Evolutionary conservation across 2,329 filamentous ascomycete genomes (phyloP).

Genomic region (Alternaria angustiovoidea): DNA sequence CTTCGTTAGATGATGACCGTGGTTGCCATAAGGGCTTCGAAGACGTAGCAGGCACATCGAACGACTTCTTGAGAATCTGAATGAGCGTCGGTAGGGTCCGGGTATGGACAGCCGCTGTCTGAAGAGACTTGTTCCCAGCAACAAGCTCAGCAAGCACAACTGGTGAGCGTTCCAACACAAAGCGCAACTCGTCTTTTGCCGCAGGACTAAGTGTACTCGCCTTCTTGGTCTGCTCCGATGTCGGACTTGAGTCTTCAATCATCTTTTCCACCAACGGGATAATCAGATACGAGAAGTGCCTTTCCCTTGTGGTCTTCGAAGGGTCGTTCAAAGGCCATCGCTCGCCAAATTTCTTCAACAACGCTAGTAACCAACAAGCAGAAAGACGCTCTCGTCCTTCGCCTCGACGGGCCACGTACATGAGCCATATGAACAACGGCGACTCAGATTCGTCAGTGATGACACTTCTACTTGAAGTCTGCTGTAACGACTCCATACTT

Average conservation of each 20-base stretch:
- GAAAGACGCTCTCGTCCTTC: constrained; percentile 52
- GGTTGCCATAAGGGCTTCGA: constrained; percentile 65
- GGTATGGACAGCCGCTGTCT: constrained; percentile 81
- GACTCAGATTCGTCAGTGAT: constrained; percentile 55
- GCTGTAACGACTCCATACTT: constrained; percentile 43
- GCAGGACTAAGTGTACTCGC: constrained; percentile 54
- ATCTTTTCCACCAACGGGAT: constrained; percentile 60
- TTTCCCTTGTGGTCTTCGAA: constrained; percentile 49
- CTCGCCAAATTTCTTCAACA: constrained; percentile 49
- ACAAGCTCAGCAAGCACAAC: constrained; percentile 80
- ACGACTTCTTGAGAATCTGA: constrained; percentile 70
- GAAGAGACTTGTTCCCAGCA: constrained; percentile 78
- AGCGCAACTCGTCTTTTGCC: constrained; percentile 46
- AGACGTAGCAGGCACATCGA: constrained; percentile 64
- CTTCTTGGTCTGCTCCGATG: constrained; percentile 35
- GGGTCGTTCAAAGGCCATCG: constrained; percentile 49
- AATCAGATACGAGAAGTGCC: constrained; percentile 56
- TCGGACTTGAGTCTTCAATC: constrained; percentile 50
- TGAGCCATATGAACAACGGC: constrained; percentile 59
- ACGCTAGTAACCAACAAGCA: constrained; percentile 51
- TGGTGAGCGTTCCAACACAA: constrained; percentile 65
- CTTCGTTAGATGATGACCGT: constrained; percentile 34
- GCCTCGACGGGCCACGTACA: constrained; percentile 54
- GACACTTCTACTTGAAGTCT: constrained; percentile 38
- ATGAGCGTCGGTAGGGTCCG: constrained; percentile 69